Conservation (phyloP, 2,329 filamentous ascomycete genomes). For the Arthrinium phaeospermum region DNA sequence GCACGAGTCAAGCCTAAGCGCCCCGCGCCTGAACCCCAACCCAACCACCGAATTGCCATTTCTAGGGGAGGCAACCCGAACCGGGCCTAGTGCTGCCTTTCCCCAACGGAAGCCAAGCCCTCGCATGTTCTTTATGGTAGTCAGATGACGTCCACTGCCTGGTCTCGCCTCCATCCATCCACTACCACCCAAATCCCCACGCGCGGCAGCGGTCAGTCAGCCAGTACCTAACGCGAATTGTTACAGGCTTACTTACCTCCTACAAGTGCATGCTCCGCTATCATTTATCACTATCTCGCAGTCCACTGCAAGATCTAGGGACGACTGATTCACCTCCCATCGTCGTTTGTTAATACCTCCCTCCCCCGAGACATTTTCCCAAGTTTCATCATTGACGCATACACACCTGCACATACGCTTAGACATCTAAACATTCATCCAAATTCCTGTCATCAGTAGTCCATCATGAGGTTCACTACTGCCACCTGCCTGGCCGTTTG, state of each 20-base stretch:
- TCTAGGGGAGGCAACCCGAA: neutral
- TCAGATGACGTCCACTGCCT: slow-evolving; percentile 12
- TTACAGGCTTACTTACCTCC: neutral
- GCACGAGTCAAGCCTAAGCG: neutral
- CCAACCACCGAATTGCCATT: slow-evolving; percentile 13
- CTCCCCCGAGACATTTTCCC: neutral
- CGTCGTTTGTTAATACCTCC: neutral
- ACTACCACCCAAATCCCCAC: neutral
- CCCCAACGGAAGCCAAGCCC: slow-evolving; percentile 11
- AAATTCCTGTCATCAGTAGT: neutral
- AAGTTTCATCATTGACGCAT: neutral
- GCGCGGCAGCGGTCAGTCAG: slow-evolving; percentile 1
- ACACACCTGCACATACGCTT: neutral
- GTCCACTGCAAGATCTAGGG: slow-evolving; percentile 7
- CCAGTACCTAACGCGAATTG: neutral
- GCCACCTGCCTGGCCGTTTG: slow-evolving; percentile 51
- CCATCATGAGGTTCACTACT: slow-evolving; percentile 48
- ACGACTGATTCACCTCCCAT: slow-evolving; percentile 6
- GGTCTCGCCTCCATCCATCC: slow-evolving; percentile 1
- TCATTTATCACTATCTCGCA: slow-evolving; percentile 5
- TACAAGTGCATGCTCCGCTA: slow-evolving; percentile 11
- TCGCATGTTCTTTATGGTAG: neutral
- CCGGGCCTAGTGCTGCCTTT: neutral
- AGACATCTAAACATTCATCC: neutral
- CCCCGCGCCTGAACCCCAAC: neutral